These are phyloP conservation scores for Curvularia sp. DNA, from an alignment of 2,329 filamentous ascomycete genomes.

Conservation along the genomic window DNA sequence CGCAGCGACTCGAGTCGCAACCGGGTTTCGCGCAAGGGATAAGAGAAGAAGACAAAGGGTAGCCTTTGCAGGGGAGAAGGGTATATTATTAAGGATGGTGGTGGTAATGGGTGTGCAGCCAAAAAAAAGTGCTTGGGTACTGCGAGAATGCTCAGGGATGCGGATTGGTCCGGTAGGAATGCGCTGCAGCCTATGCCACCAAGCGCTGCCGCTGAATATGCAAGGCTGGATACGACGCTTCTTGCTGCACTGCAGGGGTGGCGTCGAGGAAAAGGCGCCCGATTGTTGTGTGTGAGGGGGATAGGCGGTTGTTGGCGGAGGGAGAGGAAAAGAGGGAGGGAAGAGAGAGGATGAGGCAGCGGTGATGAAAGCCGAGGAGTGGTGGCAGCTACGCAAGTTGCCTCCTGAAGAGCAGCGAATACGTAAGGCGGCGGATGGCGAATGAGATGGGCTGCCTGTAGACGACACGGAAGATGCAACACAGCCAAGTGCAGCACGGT, in stretches of 20 bases:
- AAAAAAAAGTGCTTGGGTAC: conserved; percentile 41
- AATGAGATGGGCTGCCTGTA: conserved; percentile 26
- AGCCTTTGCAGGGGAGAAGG: conserved; percentile 17
- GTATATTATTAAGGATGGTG: conserved; percentile 37
- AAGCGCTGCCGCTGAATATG: conserved; percentile 39
- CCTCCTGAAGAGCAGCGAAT: conserved; percentile 41
- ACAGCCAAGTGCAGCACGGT: conserved; percentile 17
- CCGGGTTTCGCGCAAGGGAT: conserved; percentile 12
- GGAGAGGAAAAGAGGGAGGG: no score
- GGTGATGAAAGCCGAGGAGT: conserved; percentile 19
- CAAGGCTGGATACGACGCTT: conserved; percentile 45
- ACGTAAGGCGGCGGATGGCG: conserved; percentile 36
- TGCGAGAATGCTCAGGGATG: conserved; percentile 37
- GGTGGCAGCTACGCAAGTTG: conserved; percentile 30
- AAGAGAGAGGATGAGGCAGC: neutral
- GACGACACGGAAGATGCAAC: conserved; percentile 28
- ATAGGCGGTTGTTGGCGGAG: conserved; percentile 3
- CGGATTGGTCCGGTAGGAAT: conserved; percentile 47
- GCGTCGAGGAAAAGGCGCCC: conserved; percentile 18
- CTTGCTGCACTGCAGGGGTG: conserved; percentile 31
- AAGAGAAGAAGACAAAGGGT: conserved; percentile 9
- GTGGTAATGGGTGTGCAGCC: conserved; percentile 26
- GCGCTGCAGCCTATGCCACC: conserved; percentile 42
- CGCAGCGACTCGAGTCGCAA: conserved; percentile 19
- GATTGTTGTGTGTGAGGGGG: conserved; percentile 23